Evolutionary conservation across 495 filamentous ascomycete species (phyloP).

Genomic region (Cercophora sp.): DNA sequence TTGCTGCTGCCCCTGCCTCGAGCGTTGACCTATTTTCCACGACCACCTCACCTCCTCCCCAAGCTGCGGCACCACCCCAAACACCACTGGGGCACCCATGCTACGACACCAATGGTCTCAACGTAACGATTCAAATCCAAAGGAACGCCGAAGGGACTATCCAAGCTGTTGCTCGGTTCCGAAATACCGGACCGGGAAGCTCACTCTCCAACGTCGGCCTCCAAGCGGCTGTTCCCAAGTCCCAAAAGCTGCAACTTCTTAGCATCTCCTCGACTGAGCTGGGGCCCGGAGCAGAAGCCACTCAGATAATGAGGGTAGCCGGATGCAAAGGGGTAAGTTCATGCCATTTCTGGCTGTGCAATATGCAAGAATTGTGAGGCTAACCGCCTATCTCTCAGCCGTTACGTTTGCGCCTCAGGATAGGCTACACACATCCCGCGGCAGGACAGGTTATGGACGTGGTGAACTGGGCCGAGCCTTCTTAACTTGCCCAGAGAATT

Average conservation of each 20-base stretch:
- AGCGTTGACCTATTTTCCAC: slow-evolving; percentile 39
- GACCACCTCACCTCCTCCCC: slow-evolving; percentile 44
- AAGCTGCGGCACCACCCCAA: slow-evolving; percentile 30
- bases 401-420: slow-evolving; percentile 78
- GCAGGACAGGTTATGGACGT: slow-evolving; percentile 76
- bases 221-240: slow-evolving; percentile 94
- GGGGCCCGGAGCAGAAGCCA: slow-evolving; percentile 72
- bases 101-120: slow-evolving; percentile 82
- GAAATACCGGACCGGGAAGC: slow-evolving; percentile 59
- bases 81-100: slow-evolving; percentile 57
- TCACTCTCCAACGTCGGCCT: slow-evolving; percentile 68
- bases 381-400: slow-evolving; percentile 26
- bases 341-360: slow-evolving; percentile 9
- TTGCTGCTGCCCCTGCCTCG: slow-evolving; percentile 34
- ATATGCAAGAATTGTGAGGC: too few relatives aligned
- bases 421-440: slow-evolving; percentile 70
- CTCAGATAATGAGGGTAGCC: slow-evolving; percentile 79
- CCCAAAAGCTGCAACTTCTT: slow-evolving; percentile 84
- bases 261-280: slow-evolving; percentile 78
- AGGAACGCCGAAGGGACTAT: slow-evolving; percentile 66
- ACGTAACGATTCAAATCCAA: slow-evolving; percentile 76
- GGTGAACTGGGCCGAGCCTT: slow-evolving; percentile 91
- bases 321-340: slow-evolving; percentile 81
- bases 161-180: slow-evolving; percentile 79
- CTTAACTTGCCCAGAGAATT: too few relatives aligned